Evolutionary conservation across 306 rosid species (phyloP), one percentile per base, ranked within the genome.

Genomic region (Cucurbita moschata): DNA sequence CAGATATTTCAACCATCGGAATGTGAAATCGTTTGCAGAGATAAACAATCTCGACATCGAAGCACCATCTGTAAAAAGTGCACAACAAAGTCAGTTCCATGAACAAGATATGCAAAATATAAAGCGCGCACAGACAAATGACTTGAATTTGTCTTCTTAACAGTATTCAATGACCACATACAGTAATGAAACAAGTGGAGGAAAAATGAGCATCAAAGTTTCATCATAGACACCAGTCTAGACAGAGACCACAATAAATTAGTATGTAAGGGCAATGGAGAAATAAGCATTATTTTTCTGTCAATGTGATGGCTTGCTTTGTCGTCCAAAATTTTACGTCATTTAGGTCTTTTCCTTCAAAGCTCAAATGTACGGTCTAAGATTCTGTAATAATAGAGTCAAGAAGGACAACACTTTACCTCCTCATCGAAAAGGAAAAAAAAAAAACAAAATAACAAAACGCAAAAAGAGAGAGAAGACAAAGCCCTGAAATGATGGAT

Each of bases 31-130:
- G 54, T 71, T 89, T 89, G 79, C 95, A 83, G 7, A 94, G 85
- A 77, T 73, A 89, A 58, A 94, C 98, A 77, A 90, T 63, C 71
- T 94, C 97, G 47, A 94, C 98, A 50, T 94, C 98, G 69, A 94
- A 94, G 79, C 98, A 94, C 98, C 98, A 94, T 85, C 97, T 94
- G 91, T 84, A 72, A 16, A 71, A 53, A 71, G 62, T 57, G 56
- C 72, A 46, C 40, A 67, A 38, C 40, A 23, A 4, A 12, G 40
- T 67, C 55, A 67, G 72, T 21, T 46, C 55, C 72, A 19, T 21
- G 7, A 46, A 67, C 40, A 40, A 50, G 8, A 50, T 50, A 7
- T 5, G 18, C 54, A 50, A 30, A 30, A 30, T 30, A 30, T 30
- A 30, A 30, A 30, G 35, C 35, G 35, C 2, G 35, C 35, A 30